These are phyloP conservation scores for Beauveria medogensis DNA, from an alignment of 2,329 filamentous ascomycete species.

Conservation along the genomic window DNA sequence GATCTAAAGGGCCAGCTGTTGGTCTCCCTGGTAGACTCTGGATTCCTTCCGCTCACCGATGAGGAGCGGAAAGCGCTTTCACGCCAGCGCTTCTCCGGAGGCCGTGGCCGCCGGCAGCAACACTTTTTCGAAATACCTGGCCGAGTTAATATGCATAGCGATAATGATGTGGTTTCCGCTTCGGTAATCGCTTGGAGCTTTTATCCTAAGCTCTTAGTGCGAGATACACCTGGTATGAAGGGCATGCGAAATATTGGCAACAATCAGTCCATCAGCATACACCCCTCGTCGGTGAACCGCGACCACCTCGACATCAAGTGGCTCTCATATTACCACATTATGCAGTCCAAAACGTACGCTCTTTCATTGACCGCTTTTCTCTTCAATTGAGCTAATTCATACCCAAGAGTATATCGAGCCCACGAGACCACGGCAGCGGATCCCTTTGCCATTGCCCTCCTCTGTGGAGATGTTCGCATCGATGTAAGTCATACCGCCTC, in stretches of 20 bases:
- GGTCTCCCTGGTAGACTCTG: constrained; percentile 75
- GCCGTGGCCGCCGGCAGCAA: constrained; percentile 51
- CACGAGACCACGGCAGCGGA: constrained; percentile 80
- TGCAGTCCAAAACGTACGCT: constrained; percentile 75
- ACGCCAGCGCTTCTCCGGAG: constrained; percentile 51
- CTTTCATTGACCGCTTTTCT: neutral
- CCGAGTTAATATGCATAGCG: constrained; percentile 65
- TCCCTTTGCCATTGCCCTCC: constrained; percentile 71
- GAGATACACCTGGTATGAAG: constrained; percentile 61
- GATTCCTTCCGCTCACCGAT: constrained; percentile 66
- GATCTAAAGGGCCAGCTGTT: constrained; percentile 90
- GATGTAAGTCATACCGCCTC: constrained; percentile 46
- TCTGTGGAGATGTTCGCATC: constrained; percentile 83
- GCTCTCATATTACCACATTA: constrained; percentile 94
- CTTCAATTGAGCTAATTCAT: constrained; percentile 10
- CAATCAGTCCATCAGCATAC: constrained; percentile 81
- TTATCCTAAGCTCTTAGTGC: constrained; percentile 83
- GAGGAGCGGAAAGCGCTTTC: constrained; percentile 64
- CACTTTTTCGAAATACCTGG: constrained; percentile 79
- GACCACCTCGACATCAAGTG: constrained; percentile 60
- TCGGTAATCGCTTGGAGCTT: constrained; percentile 90
- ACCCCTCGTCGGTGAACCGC: constrained; percentile 86
- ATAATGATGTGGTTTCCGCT: constrained; percentile 70
- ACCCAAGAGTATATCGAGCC: constrained; percentile 69
- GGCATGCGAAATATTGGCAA: constrained; percentile 88